Evolutionary conservation across 257 asterid genomes (phyloP).

Genomic region (Gentiana straminea): DNA sequence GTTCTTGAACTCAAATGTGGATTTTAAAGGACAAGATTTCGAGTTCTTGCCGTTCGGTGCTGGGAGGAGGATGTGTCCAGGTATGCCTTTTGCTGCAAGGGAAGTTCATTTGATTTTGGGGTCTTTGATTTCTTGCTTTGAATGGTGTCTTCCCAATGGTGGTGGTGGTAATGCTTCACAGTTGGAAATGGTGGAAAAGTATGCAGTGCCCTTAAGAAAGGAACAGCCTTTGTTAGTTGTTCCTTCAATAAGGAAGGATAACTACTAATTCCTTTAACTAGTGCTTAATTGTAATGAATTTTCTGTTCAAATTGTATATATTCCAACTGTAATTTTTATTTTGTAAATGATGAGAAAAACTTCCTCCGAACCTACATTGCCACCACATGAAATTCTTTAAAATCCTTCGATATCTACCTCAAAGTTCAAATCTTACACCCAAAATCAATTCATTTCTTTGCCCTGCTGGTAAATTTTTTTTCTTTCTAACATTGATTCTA

Average conservation of each 20-base stretch:
- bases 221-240: slow-evolving; percentile 25
- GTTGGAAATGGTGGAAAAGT: slow-evolving; percentile 28
- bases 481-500: no score
- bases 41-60: slow-evolving; percentile 29
- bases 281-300: no score
- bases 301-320: no score
- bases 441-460: no score
- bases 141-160: slow-evolving; percentile 20
- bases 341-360: no score
- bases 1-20: slow-evolving; percentile 22
- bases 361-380: no score
- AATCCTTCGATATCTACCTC: no score
- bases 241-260: slow-evolving; percentile 1
- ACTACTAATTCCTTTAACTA: no score
- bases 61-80: slow-evolving; percentile 40
- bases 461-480: no score
- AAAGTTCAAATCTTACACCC: no score
- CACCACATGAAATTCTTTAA: no score
- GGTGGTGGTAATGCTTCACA: slow-evolving; percentile 12
- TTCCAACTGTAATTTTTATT: no score
- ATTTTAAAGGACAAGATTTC: slow-evolving; percentile 21
- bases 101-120: slow-evolving; percentile 22
- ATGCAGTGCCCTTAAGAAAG: slow-evolving; percentile 32
- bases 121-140: slow-evolving; percentile 17
- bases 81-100: slow-evolving; percentile 20